Evolutionary conservation across 2,329 filamentous ascomycete genomes (phyloP), one percentile per base, ranked within the genome.

Genomic region (Penicillium sp.): DNA sequence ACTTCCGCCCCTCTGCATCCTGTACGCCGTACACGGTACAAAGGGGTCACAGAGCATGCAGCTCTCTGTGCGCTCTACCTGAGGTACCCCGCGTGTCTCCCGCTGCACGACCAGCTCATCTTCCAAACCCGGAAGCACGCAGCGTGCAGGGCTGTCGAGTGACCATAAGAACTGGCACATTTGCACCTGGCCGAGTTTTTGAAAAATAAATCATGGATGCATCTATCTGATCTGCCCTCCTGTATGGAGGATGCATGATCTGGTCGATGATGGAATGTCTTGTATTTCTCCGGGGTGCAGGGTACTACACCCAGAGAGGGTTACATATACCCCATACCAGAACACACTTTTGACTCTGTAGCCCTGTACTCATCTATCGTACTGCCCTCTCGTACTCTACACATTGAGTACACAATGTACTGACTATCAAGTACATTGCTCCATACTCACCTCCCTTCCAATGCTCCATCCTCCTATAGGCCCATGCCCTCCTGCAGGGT

Each of bases 101-200:
- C 20, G 34, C 54, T 59, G 58, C 61, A 63, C 54, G 54, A 45
- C 61, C 59, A 64, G 51, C 60, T 61, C 61, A 66, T 49, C 60
- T 35, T 58, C 60, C 59, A 64, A 59, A 59, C 59, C 58, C 61
- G 64, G 64, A 45, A 61, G 39, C 51, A 49, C 66, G 65, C 65
- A 67, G 51, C 41, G 17, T 60, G 28, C 45, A 49, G 14, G 7
- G 45, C 45, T 49, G 45, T 49, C n/a, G 28, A 49, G 45, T n/a
- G 28, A 49, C 45, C n/a, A 8, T 20, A 14, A 12, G 43, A 28
- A 28, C 25, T 31, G 25, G 12, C 22, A 49, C 6, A 47, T 47
- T 47, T 3, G 22, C 22, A 28, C 28, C 42, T 15, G 28, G 42
- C 42, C 42, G 11, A 42, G 41, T 28, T 45, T 25, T 11, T 20